Base-by-base conservation (phyloP, 2,329 filamentous ascomycete genomes). In the Penicillium sp. region DNA sequence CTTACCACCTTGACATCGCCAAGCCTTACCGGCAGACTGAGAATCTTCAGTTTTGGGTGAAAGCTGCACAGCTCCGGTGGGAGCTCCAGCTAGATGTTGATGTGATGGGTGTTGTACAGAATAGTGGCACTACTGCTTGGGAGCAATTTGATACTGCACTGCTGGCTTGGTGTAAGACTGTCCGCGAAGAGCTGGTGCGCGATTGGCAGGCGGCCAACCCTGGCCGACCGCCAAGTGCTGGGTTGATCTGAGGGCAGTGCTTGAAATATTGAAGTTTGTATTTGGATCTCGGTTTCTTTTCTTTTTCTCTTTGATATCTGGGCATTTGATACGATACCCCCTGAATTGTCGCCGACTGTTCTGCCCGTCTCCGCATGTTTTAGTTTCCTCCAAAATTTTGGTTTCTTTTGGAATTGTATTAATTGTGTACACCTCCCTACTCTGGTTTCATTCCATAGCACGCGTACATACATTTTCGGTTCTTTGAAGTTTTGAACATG, bases 1-100 rank as follows among this genome's bases (percentile, higher is more conserved):
- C 83, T 9, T 97, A 88, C 72, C 94, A 97, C 71, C 87, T 86
- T n/a, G 91, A 99, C 72, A 93, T 94, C 9, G 87, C 85, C 56
- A 97, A 97, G 75, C 94, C 94, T 0, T 99, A 99, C 72, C 88
- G 94, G 45, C 87, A 87, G 59, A 91, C 92, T 3, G 94, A 99
- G 64, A 99, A 99, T 71, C 80, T 99, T 58, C 85, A 91, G 38
- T 99, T 89, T 78, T 99, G 94, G 93, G 84, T 89, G 74, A 99
- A 99, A 77, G 94, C 93, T 1, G 91, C 92, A 7, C 92, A 99
- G 76, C 80, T 97, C 55, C 85, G 94, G 51, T 99, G 93, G 87
- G 94, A 97, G 74, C 84, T 92, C 36, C 83, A 89, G 62, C 79
- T 97, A 47, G 84, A 87, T 59, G 81, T 96, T 50, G 91, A 97